Percentiles rank a stretch among this genome's conserved stretches.
Evolutionary conservation across 2,329 filamentous ascomycete species (phyloP).

Genomic region (Didymella pinodella): DNA sequence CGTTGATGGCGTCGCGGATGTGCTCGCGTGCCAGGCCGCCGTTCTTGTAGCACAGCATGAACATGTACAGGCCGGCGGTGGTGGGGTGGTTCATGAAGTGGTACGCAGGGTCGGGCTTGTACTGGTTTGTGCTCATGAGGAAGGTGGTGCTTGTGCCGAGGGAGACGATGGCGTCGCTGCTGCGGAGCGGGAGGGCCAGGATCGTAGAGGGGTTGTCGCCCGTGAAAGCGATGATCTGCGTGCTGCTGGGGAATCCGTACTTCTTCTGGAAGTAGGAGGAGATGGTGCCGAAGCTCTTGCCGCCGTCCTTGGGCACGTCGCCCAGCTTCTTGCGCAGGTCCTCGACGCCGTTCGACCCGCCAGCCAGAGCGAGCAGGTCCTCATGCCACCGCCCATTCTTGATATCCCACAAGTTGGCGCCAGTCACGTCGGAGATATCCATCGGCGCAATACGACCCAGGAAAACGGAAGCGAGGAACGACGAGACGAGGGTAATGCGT

Average conservation of each 20-base stretch:
- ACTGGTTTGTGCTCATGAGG: slow-evolving; percentile 93
- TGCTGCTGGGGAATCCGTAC: slow-evolving; percentile 79
- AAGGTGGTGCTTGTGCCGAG: slow-evolving; percentile 96
- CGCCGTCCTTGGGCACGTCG: slow-evolving; percentile 79
- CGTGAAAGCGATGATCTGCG: slow-evolving; percentile 84
- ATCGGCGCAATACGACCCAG: slow-evolving; percentile 85
- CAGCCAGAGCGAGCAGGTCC: slow-evolving; percentile 75
- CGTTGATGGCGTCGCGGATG: slow-evolving; percentile 81
- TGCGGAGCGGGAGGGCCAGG: slow-evolving; percentile 83
- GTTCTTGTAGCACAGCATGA: slow-evolving; percentile 99
- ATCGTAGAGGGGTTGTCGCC: slow-evolving; percentile 98
- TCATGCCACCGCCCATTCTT: slow-evolving; percentile 75
- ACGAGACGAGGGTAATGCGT: slow-evolving; percentile 92
- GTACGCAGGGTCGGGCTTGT: slow-evolving; percentile 87
- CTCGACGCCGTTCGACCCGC: slow-evolving; percentile 59
- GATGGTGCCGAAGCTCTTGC: slow-evolving; percentile 77
- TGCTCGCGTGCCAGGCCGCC: slow-evolving; percentile 91
- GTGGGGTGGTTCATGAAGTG: slow-evolving; percentile 99
- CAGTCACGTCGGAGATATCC: slow-evolving; percentile 93
- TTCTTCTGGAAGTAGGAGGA: slow-evolving; percentile 78
- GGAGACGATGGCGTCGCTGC: slow-evolving; percentile 91
- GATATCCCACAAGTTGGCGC: slow-evolving; percentile 97
- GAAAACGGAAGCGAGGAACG: slow-evolving; percentile 90
- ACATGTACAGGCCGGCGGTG: slow-evolving; percentile 92
- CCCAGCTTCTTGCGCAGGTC: slow-evolving; percentile 82